A percentile compares a stretch with the other conserved stretches of the same genome.
Conservation (phyloP, 2,329 filamentous ascomycete species). For the Byssochlamys sp. region DNA sequence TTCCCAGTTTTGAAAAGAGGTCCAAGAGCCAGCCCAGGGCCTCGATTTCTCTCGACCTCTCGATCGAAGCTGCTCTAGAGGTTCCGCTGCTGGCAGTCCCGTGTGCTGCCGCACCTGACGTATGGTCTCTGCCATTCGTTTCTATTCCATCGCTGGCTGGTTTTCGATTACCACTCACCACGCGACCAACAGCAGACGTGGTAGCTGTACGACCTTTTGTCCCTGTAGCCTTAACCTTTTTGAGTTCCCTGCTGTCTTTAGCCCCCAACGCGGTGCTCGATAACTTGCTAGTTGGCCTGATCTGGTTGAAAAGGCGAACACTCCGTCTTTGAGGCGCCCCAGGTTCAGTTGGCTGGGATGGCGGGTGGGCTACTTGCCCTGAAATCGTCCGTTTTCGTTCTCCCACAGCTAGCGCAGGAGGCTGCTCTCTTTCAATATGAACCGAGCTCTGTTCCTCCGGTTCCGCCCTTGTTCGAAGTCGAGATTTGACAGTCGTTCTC, state of each 20-base stretch:
- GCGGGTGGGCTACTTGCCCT: constrained; percentile 54
- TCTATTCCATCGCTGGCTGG: constrained; percentile 50
- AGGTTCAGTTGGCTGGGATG: constrained; percentile 53
- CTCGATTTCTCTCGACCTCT: constrained; percentile 61
- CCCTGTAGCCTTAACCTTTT: constrained; percentile 70
- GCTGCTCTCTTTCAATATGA: constrained; percentile 23
- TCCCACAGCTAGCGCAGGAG: constrained; percentile 28
- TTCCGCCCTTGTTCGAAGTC: constrained; percentile 30
- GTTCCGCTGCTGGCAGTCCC: constrained; percentile 15
- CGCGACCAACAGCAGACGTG: constrained; percentile 65
- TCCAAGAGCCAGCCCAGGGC: constrained; percentile 68
- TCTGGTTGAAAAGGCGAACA: constrained; percentile 61
- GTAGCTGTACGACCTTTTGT: constrained; percentile 58
- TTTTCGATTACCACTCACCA: constrained; percentile 85
- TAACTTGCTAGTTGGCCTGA: constrained; percentile 56
- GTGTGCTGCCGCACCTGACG: constrained; percentile 26
- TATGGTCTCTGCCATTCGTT: constrained; percentile 55
- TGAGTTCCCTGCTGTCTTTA: constrained; percentile 62
- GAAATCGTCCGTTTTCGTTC: constrained; percentile 89
- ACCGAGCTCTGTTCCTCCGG: constrained; percentile 29
- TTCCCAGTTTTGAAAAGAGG: constrained; percentile 69
- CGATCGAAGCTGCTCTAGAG: constrained; percentile 30
- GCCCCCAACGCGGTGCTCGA: constrained; percentile 51
- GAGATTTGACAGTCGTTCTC: constrained; percentile 43
- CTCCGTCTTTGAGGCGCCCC: constrained; percentile 59